Conservation (phyloP, 257 asterid genomes). For the Solanum paucissectum region DNA sequence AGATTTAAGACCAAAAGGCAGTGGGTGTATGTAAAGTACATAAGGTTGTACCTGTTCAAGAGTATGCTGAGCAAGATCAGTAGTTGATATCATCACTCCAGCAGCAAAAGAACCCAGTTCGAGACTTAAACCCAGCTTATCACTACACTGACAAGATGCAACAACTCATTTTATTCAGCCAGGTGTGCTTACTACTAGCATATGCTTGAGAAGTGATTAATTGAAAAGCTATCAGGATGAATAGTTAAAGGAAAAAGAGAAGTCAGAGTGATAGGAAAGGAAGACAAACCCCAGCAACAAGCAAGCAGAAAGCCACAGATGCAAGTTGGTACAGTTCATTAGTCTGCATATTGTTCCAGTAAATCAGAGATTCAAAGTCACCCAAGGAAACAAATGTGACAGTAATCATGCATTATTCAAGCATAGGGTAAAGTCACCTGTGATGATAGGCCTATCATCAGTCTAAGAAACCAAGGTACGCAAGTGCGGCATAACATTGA, state of each 20-base stretch:
- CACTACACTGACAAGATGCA: conserved; percentile 64
- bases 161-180: not conserved
- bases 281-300: conserved; percentile 78
- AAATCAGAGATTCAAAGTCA: conserved; percentile 14
- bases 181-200: not conserved
- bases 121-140: conserved; percentile 75
- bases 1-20: not conserved
- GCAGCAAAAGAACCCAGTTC: conserved; percentile 93
- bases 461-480: conserved; percentile 65
- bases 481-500: conserved; percentile 48
- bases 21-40: not conserved
- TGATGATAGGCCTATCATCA: conserved; percentile 73
- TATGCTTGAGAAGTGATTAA: not conserved
- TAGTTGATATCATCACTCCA: conserved; percentile 86
- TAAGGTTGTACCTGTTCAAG: conserved; percentile 52
- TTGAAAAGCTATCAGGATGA: conserved; percentile 2
- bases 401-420: conserved; percentile 7
- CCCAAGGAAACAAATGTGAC: conserved; percentile 6
- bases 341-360: conserved; percentile 48
- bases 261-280: conserved; percentile 5
- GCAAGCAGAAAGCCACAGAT: conserved; percentile 79
- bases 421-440: conserved; percentile 39
- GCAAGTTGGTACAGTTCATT: conserved; percentile 84
- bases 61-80: conserved; percentile 74
- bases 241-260: not conserved